phyloP scores from a whole-genome alignment of 768 basidiomycete genomes.

The Heimioporus sp. region DNA sequence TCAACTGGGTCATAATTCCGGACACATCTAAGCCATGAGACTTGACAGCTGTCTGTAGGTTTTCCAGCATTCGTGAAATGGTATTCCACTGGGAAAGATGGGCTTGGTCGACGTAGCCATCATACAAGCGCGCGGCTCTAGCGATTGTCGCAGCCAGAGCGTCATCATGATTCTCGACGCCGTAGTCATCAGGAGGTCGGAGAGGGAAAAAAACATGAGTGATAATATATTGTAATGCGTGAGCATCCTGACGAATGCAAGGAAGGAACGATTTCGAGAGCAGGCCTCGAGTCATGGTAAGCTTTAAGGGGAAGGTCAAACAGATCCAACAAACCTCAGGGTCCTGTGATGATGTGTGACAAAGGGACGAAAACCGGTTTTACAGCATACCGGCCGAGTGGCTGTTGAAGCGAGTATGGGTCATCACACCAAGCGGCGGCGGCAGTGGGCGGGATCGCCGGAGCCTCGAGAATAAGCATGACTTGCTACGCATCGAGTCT shows the following conservation, averaged over 20 bases:
- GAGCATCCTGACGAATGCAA: neutral
- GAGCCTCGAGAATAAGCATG: too few species aligned
- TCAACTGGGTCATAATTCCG: constrained; percentile 5
- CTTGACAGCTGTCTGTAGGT: constrained; percentile 8
- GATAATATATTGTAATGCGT: constrained; percentile 28
- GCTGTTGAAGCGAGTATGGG: too few species aligned
- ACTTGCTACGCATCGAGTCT: too few species aligned
- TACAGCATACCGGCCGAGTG: too few species aligned
- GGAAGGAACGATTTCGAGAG: neutral
- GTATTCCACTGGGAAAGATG: neutral
- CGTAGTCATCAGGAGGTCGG: constrained; percentile 35
- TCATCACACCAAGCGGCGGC: too few species aligned
- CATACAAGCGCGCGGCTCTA: constrained; percentile 9
- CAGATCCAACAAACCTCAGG: too few species aligned
- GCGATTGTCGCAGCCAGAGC: constrained; percentile 22
- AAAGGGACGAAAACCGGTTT: too few species aligned
- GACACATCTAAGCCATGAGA: neutral
- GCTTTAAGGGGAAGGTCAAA: too few species aligned
- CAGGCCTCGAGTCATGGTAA: too few species aligned
- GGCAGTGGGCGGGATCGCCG: too few species aligned
- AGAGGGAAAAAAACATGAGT: constrained; percentile 46
- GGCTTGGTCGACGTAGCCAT: neutral
- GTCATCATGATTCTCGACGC: constrained; percentile 23
- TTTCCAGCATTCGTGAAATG: constrained; percentile 27
- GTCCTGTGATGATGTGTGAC: too few species aligned